Percentiles rank a stretch among this genome's conserved stretches.
These are phyloP conservation scores for Calocybe cyanea DNA, from an alignment of 768 basidiomycete genomes.

Conservation along the genomic window DNA sequence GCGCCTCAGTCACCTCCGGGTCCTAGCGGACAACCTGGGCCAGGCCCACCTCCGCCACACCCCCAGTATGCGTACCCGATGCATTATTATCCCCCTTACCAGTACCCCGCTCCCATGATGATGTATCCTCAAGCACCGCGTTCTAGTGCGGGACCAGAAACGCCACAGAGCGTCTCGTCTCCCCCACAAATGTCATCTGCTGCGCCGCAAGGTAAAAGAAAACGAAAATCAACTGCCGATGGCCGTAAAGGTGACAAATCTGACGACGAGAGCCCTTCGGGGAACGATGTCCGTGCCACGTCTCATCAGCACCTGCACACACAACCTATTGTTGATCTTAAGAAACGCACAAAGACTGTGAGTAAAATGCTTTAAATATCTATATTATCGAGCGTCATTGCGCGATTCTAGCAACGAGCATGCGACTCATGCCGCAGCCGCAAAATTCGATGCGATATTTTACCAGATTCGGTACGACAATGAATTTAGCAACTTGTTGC, in stretches of 20 bases:
- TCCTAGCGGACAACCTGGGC: conserved; percentile 32
- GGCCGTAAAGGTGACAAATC: conserved; percentile 37
- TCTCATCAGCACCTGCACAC: conserved; percentile 17
- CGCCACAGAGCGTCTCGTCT: conserved; percentile 31
- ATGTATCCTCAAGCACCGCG: conserved; percentile 53
- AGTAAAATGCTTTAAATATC: conserved; percentile 1
- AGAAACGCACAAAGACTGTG: conserved; percentile 90
- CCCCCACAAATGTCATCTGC: conserved; percentile 29
- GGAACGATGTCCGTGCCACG: conserved; percentile 36
- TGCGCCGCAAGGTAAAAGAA: conserved; percentile 52
- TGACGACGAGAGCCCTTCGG: conserved; percentile 59
- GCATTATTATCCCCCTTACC: conserved; percentile 56
- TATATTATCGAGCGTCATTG: conserved; percentile 10
- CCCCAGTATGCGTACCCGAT: conserved; percentile 55
- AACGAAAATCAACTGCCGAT: conserved; percentile 47
- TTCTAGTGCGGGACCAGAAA: conserved; percentile 28
- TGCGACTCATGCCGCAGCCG: conserved; percentile 89
- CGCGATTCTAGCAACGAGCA: conserved; percentile 53
- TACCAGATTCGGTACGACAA: conserved; percentile 51
- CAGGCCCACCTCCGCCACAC: conserved; percentile 31
- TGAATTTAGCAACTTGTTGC: conserved; percentile 3
- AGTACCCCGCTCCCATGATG: conserved; percentile 68
- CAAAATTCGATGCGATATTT: conserved; percentile 93
- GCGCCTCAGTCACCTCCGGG: conserved; percentile 27
- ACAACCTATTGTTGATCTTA: conserved; percentile 49